Percentiles rank a stretch among this genome's conserved stretches.
These are phyloP conservation scores for Fennellomyces sp. DNA, from an alignment of 371 early-diverging fungal species.

Conservation along the genomic window DNA sequence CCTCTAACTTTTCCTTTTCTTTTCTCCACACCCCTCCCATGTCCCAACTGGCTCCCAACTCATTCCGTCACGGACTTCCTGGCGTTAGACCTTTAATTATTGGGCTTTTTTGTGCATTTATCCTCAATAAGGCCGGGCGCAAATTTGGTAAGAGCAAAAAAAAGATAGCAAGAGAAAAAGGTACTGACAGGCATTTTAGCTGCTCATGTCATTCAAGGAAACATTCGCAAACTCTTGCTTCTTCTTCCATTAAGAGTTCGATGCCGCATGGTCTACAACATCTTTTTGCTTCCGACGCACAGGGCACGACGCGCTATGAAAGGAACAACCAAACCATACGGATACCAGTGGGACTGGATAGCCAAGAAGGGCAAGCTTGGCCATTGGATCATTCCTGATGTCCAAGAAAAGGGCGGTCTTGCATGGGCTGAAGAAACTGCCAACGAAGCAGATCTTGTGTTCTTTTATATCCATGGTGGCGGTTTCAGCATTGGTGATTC, in stretches of 20 bases:
- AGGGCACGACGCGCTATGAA: not conserved
- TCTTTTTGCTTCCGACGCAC: not conserved
- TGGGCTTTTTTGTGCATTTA: constrained; percentile 8
- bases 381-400: constrained; percentile 24
- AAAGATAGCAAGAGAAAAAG: no score
- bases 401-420: not conserved
- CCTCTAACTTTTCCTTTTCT: not conserved
- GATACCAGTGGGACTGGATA: constrained; percentile 21
- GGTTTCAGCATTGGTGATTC: constrained; percentile 14
- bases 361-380: constrained; percentile 13
- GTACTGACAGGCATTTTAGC: constrained; percentile 1
- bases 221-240: not conserved
- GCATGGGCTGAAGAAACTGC: constrained; percentile 18
- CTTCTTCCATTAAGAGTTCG: constrained; percentile 11
- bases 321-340: constrained; percentile 3
- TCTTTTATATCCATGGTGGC: constrained; percentile 42
- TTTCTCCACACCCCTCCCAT: not conserved
- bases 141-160: constrained; percentile 15
- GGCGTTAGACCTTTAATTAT: constrained; percentile 4
- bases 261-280: not conserved
- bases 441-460: constrained; percentile 22
- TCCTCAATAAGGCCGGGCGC: constrained; percentile 14
- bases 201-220: constrained; percentile 10
- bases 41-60: not conserved
- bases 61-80: constrained; percentile 2